phyloP scores from a whole-genome alignment of 352 stramenopile species.

The Phytophthora chlamydospora region DNA sequence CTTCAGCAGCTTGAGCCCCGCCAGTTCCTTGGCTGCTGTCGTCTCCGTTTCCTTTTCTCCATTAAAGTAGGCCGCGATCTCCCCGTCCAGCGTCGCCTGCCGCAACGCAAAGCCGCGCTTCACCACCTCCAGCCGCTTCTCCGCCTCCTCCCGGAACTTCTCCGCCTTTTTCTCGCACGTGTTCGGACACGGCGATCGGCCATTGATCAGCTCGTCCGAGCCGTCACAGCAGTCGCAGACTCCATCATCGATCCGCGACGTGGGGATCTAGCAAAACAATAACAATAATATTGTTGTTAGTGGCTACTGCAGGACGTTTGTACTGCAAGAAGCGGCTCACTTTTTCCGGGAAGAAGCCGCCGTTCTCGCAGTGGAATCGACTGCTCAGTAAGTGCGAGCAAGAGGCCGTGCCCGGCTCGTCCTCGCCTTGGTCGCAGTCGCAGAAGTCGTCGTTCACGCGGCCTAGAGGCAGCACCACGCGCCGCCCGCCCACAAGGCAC shows the following conservation, averaged over 20 bases:
- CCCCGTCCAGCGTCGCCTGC: slow-evolving; percentile 39
- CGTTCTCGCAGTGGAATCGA: slow-evolving; percentile 79
- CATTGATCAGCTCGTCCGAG: slow-evolving; percentile 81
- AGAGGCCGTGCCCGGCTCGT: slow-evolving; percentile 89
- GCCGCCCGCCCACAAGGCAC: slow-evolving; percentile 44
- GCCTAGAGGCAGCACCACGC: slow-evolving; percentile 36
- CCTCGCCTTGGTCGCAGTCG: slow-evolving; percentile 90
- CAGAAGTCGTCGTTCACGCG: slow-evolving; percentile 94
- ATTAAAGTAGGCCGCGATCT: slow-evolving; percentile 56
- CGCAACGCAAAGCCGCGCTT: slow-evolving; percentile 56
- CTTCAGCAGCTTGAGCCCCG: slow-evolving; percentile 50
- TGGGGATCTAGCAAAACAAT: slow-evolving; percentile 53
- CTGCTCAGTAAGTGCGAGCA: slow-evolving; percentile 66
- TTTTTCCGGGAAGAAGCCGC: slow-evolving; percentile 61
- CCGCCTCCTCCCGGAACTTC: slow-evolving; percentile 41
- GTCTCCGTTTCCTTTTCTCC: slow-evolving; percentile 33
- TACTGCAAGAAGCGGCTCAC: slow-evolving; percentile 25
- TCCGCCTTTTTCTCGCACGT: slow-evolving; percentile 52
- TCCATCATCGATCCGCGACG: slow-evolving; percentile 91
- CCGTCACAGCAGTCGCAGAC: slow-evolving; percentile 99
- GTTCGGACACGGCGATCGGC: slow-evolving; percentile 40
- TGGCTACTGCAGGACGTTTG: no score
- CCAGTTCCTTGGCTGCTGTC: slow-evolving; percentile 43
- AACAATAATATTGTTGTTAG: slow-evolving; percentile 4
- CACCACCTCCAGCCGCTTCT: slow-evolving; percentile 47